phyloP scores from a whole-genome alignment of 441 rosid genomes.

The Sinapis alba region DNA sequence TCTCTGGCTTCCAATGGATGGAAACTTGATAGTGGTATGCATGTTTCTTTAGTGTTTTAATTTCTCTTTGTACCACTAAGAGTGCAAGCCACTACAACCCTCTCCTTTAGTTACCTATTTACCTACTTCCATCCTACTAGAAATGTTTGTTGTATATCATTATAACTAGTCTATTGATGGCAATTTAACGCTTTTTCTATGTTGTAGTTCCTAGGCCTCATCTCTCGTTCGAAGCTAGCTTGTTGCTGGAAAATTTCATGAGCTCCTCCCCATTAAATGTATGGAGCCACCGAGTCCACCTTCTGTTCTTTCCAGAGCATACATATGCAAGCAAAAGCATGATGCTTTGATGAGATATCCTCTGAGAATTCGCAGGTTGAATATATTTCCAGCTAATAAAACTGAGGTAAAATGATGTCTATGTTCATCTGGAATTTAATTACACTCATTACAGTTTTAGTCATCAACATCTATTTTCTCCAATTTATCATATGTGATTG shows the following conservation, averaged over 20 bases:
- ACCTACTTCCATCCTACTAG: neutral
- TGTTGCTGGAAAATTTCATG: conserved; percentile 96
- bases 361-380: conserved; percentile 87
- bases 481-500: neutral
- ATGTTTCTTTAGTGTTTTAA: conserved; percentile 16
- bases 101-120: conserved; percentile 15
- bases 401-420: conserved; percentile 59
- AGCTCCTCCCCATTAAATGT: conserved; percentile 72
- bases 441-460: conserved; percentile 1
- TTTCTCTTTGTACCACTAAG: conserved; percentile 7
- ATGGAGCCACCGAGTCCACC: conserved; percentile 79
- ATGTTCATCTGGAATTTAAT: conserved; percentile 5
- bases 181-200: neutral
- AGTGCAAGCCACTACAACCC: conserved; percentile 12
- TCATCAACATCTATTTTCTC: conserved; percentile 8
- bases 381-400: conserved; percentile 85
- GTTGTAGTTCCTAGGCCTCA: conserved; percentile 96
- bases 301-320: conserved; percentile 51
- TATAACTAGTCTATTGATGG: too few species aligned
- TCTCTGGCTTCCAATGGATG: conserved; percentile 79
- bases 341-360: conserved; percentile 87
- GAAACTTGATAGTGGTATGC: conserved; percentile 92
- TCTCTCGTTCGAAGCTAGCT: conserved; percentile 97
- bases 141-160: conserved; percentile 6
- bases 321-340: conserved; percentile 81